These are phyloP conservation scores for Capsella rubella DNA, from an alignment of 441 rosid species.

Conservation along the genomic window DNA sequence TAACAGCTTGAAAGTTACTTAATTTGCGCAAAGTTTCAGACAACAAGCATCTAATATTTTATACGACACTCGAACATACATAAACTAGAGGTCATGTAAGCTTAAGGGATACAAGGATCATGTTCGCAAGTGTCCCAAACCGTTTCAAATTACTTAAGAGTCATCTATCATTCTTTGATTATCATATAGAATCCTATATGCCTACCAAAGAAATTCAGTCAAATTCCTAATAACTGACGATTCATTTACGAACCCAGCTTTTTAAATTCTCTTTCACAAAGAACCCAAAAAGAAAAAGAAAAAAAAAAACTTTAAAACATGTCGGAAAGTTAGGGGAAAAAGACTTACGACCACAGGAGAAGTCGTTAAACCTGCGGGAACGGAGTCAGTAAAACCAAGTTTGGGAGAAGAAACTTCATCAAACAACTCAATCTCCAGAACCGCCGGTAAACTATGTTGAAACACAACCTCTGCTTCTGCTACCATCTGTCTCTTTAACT, in stretches of 20 bases:
- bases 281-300: background rate
- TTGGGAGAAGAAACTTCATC: conserved; percentile 56
- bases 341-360: conserved; percentile 31
- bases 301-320: background rate
- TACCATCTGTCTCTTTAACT: conserved; percentile 50
- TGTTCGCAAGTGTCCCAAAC: conserved; percentile 1
- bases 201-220: conserved; percentile 15
- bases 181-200: background rate
- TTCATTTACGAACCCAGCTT: background rate
- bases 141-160: background rate
- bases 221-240: background rate
- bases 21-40: conserved; percentile 6
- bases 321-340: background rate
- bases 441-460: conserved; percentile 55
- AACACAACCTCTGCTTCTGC: conserved; percentile 71
- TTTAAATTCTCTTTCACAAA: background rate
- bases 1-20: conserved; percentile 11
- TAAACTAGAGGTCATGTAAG: background rate
- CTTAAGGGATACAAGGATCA: background rate
- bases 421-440: conserved; percentile 57
- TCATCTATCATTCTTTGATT: background rate
- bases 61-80: conserved; percentile 5
- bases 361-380: conserved; percentile 37
- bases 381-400: conserved; percentile 45
- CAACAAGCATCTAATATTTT: conserved; percentile 1